Conservation (phyloP, 2,329 filamentous ascomycete species). For the Alternaria alternata region DNA sequence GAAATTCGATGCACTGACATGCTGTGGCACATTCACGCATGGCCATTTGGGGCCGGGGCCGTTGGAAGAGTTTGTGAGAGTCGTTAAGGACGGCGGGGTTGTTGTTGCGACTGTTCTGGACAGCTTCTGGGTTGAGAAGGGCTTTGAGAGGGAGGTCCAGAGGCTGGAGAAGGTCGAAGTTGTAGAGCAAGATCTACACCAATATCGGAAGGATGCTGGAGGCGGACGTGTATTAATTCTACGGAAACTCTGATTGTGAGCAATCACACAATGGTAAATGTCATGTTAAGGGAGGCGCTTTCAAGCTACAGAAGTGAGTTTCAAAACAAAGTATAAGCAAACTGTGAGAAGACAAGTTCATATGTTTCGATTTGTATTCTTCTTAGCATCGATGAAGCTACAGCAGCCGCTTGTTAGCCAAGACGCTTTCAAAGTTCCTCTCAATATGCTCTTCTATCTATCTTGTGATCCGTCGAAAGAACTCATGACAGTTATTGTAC, state of each 20-base stretch:
- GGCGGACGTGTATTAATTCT: slow-evolving; percentile 24
- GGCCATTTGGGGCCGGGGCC: slow-evolving; percentile 62
- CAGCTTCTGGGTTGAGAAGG: slow-evolving; percentile 59
- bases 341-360: too few relatives aligned
- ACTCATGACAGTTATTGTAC: too few relatives aligned
- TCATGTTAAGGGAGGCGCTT: too few relatives aligned
- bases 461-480: too few relatives aligned
- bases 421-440: too few relatives aligned
- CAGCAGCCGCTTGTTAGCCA: too few relatives aligned
- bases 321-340: too few relatives aligned
- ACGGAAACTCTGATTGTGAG: neutral
- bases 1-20: slow-evolving; percentile 61
- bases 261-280: neutral
- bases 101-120: slow-evolving; percentile 62
- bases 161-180: slow-evolving; percentile 49
- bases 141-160: slow-evolving; percentile 58
- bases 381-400: too few relatives aligned
- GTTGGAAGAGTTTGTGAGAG: slow-evolving; percentile 60
- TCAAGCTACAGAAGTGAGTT: too few relatives aligned
- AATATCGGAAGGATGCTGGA: slow-evolving; percentile 40
- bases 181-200: slow-evolving; percentile 42
- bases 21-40: slow-evolving; percentile 64
- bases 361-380: too few relatives aligned
- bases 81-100: slow-evolving; percentile 58
- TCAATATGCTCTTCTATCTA: too few relatives aligned